phyloP scores from a whole-genome alignment of 78 protist species.

The Pelomyxa schiedti region DNA sequence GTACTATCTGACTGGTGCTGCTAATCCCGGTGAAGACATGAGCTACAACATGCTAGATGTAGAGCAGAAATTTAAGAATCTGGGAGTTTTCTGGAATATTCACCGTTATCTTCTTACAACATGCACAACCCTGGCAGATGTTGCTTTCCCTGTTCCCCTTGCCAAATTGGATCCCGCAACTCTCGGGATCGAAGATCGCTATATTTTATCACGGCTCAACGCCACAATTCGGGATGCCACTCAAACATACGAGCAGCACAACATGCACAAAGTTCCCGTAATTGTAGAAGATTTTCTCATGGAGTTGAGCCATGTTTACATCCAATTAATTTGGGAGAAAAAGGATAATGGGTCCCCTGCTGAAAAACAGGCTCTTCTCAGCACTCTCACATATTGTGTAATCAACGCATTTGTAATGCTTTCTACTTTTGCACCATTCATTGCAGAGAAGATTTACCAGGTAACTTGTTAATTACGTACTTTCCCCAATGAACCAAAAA shows the following conservation, averaged over 20 bases:
- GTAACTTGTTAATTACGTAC: neutral
- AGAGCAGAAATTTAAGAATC: neutral
- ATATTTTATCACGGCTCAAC: slow-evolving; percentile 2
- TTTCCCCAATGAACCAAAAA: neutral
- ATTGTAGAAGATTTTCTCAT: neutral
- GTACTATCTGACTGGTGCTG: neutral
- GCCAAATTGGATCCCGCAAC: neutral
- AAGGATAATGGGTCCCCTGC: neutral
- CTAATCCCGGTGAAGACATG: slow-evolving; percentile 3
- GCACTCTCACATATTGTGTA: neutral
- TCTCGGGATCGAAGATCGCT: neutral
- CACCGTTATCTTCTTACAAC: neutral
- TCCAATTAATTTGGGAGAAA: slow-evolving; percentile 8
- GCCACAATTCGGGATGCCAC: neutral
- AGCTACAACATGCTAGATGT: slow-evolving; percentile 1
- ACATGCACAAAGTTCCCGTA: neutral
- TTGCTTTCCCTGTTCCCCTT: neutral
- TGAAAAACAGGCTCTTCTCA: neutral
- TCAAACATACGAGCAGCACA: neutral
- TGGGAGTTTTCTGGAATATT: slow-evolving; percentile 8
- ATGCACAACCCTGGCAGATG: neutral
- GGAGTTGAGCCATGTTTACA: neutral
- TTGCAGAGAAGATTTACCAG: neutral
- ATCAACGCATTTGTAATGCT: neutral
- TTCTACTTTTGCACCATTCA: neutral